Base-by-base conservation (phyloP, 768 basidiomycete genomes). In the Roridomyces roridus region DNA sequence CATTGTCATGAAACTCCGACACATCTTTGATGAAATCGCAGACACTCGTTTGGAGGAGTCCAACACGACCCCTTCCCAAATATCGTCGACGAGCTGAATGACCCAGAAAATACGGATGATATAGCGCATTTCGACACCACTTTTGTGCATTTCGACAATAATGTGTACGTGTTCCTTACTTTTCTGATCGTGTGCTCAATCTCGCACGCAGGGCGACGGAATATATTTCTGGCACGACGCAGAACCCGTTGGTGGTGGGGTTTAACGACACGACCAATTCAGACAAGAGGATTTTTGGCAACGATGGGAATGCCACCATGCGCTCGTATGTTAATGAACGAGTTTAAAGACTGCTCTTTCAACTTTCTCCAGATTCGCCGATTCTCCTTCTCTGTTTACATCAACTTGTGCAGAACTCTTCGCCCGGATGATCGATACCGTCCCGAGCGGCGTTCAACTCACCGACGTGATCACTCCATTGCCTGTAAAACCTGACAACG, bases 221-320 rank as follows among this genome's bases (percentile, higher is more conserved):
- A 36, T 58, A 34, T 15, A 44, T 58, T 25, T 28, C 42, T 6
- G 57, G 50, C 2, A 46, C 50, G 9, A 45, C 50, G 1, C 29
- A 24, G 18, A 42, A 58, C 46, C 44, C 50, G 9, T 44, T 58
- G 6, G 34, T 46, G 8, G 50, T 58, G 18, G 49, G 49, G 6
- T 12, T 23, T n/a, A 58, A 58, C 23, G 31, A 42, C 15, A 58
- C 50, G 5, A 58, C 37, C 40, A 52, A 52, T 26, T 52, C 51
- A 23, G 51, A 52, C 24, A 26, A 25, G 20, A 39, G 51, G 7
- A 58, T 58, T 11, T 58, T 58, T 11, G 18, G 37, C 15, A 49
- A 40, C 26, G 56, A 58, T 28, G 49, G 43, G 0, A 58, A 58
- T 11, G 26, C n/a, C 3, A 58, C 56, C 17, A 58, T 58, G 57